phyloP scores from a whole-genome alignment of 768 basidiomycete species.

The Boletus pseudo-olivaceus region DNA sequence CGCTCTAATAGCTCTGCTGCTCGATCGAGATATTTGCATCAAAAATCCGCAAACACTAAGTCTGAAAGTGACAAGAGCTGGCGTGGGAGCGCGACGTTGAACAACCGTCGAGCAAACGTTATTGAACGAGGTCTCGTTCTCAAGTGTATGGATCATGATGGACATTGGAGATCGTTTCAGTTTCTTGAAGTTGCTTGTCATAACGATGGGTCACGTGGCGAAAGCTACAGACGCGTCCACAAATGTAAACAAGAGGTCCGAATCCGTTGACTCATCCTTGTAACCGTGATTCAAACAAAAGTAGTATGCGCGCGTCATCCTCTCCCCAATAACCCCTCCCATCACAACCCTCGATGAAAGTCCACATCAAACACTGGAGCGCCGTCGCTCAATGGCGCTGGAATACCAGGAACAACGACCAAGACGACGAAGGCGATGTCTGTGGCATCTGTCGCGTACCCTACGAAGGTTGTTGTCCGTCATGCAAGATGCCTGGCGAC shows the following conservation, averaged over 20 bases:
- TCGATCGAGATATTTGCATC: too few relatives aligned
- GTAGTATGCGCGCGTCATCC: not conserved
- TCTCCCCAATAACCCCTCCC: not conserved
- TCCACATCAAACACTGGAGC: constrained; percentile 80
- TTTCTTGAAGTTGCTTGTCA: too few relatives aligned
- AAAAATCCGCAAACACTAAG: too few relatives aligned
- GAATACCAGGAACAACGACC: constrained; percentile 48
- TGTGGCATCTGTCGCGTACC: constrained; percentile 90
- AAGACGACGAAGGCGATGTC: constrained; percentile 54
- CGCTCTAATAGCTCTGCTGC: too few relatives aligned
- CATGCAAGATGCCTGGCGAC: constrained; percentile 95
- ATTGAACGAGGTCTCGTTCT: too few relatives aligned
- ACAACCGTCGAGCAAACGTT: too few relatives aligned
- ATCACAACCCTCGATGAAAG: constrained; percentile 48
- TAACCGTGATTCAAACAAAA: not conserved
- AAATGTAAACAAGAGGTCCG: not conserved
- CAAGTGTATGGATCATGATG: too few relatives aligned
- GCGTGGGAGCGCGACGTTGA: too few relatives aligned
- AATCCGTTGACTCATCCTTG: not conserved
- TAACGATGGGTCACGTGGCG: not conserved
- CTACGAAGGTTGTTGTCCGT: constrained; percentile 93
- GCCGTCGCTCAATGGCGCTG: constrained; percentile 89
- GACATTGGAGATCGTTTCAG: too few relatives aligned
- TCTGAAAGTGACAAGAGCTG: too few relatives aligned
- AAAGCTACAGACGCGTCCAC: not conserved